Percentiles rank a stretch among this genome's conserved stretches.
These are phyloP conservation scores for Aquanectria penicillioides DNA, from an alignment of 2,329 filamentous ascomycete genomes.

Conservation along the genomic window DNA sequence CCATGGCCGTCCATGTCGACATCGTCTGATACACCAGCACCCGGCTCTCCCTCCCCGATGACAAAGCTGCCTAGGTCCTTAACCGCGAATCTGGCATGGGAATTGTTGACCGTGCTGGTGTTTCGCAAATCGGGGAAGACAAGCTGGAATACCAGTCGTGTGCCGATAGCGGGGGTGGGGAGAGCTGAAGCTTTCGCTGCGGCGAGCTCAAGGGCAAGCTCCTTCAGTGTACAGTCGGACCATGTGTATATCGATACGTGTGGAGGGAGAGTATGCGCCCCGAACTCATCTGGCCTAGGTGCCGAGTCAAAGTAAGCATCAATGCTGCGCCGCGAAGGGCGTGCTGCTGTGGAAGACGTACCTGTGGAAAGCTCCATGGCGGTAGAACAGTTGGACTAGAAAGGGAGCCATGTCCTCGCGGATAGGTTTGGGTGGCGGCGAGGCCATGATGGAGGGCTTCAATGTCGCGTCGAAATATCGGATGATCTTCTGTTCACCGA, in stretches of 20 bases:
- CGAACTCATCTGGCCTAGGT: conserved; percentile 79
- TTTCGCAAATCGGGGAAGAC: conserved; percentile 79
- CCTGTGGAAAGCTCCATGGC: conserved; percentile 77
- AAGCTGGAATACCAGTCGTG: conserved; percentile 86
- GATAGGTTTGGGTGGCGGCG: conserved; percentile 53
- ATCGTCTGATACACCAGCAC: conserved; percentile 53
- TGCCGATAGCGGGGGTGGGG: conserved; percentile 79
- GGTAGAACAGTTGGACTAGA: conserved; percentile 86
- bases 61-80: conserved; percentile 88
- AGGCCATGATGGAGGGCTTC: conserved; percentile 20
- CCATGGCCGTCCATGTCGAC: conserved; percentile 45
- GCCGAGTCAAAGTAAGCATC: neutral
- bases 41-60: conserved; percentile 68
- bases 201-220: conserved; percentile 81
- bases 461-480: neutral
- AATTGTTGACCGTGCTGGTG: conserved; percentile 38
- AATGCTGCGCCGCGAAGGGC: neutral
- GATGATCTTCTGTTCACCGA: neutral
- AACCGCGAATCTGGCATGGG: conserved; percentile 70
- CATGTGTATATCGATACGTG: conserved; percentile 88
- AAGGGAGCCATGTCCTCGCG: conserved; percentile 84
- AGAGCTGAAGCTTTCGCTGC: conserved; percentile 73
- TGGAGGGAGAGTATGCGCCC: conserved; percentile 66
- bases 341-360: conserved; percentile 43
- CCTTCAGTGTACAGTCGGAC: conserved; percentile 80